phyloP scores from a whole-genome alignment of 2,329 filamentous ascomycete genomes.

The Piedraia hortae region DNA sequence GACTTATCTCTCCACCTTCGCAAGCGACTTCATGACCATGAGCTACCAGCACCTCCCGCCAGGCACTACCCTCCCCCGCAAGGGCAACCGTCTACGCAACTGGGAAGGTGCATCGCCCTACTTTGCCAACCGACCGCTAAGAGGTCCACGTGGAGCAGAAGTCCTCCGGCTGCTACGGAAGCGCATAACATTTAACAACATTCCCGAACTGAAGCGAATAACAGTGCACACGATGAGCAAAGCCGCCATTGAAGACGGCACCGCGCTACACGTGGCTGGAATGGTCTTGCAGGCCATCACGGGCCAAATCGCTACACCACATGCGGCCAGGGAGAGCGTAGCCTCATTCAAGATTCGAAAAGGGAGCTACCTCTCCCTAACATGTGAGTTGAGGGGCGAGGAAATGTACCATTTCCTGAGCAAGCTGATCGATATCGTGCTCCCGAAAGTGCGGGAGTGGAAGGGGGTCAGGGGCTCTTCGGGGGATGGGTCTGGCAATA shows the following conservation, averaged over 20 bases:
- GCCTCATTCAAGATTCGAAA: constrained; percentile 46
- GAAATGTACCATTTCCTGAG: constrained; percentile 74
- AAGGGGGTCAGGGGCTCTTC: constrained; percentile 47
- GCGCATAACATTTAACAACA: constrained; percentile 48
- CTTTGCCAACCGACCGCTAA: constrained; percentile 66
- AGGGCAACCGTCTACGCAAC: constrained; percentile 40
- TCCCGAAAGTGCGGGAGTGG: constrained; percentile 94
- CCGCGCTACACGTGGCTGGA: constrained; percentile 54
- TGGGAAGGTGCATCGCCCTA: constrained; percentile 89
- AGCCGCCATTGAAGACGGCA: constrained; percentile 38
- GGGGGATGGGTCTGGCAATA: constrained; percentile 70
- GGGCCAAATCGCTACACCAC: constrained; percentile 43
- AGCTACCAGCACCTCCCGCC: constrained; percentile 68
- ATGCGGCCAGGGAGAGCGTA: constrained; percentile 41
- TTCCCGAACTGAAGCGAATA: constrained; percentile 57
- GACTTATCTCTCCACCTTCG: constrained; percentile 67
- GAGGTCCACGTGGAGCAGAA: constrained; percentile 57
- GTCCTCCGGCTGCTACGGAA: constrained; percentile 39
- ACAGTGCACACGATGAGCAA: constrained; percentile 53
- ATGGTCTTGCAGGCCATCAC: constrained; percentile 69
- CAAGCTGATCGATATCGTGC: constrained; percentile 67
- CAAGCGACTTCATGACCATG: constrained; percentile 66
- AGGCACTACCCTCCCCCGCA: constrained; percentile 32
- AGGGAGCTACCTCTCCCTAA: constrained; percentile 47
- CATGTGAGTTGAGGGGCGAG: constrained; percentile 49